Percentiles rank a stretch among this genome's conserved stretches.
These are phyloP conservation scores for Pugionium dolabratum DNA, from an alignment of 345 rosid genomes.

Conservation along the genomic window DNA sequence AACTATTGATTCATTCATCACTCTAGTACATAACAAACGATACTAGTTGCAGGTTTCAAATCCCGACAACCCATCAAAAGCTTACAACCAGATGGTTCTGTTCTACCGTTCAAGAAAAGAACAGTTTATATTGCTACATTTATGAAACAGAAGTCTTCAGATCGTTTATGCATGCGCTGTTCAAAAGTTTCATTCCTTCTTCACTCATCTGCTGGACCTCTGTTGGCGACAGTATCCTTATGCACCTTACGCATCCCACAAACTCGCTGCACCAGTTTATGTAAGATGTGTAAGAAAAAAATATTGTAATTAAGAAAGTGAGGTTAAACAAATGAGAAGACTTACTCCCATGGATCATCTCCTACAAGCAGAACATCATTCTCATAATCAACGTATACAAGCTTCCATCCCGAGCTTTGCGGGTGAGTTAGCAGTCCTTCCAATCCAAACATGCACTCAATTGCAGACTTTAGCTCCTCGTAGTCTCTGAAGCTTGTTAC, in stretches of 20 bases:
- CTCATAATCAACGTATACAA: conserved; percentile 95
- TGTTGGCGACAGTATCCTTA: conserved; percentile 88
- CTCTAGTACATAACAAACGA: too few species aligned
- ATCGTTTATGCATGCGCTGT: conserved; percentile 60
- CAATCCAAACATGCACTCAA: conserved; percentile 93
- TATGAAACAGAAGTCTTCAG: conserved; percentile 43
- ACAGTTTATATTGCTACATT: neutral
- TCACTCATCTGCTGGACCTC: conserved; percentile 99
- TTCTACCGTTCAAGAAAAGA: too few species aligned
- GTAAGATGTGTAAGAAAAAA: conserved; percentile 8
- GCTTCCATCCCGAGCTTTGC: conserved; percentile 86
- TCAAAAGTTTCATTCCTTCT: conserved; percentile 96
- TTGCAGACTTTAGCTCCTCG: conserved; percentile 74
- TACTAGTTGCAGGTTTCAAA: too few species aligned
- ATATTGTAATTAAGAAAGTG: neutral
- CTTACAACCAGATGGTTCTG: too few species aligned
- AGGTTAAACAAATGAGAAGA: neutral
- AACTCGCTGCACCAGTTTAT: conserved; percentile 62
- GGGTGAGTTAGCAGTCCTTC: conserved; percentile 82
- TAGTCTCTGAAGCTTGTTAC: conserved; percentile 84
- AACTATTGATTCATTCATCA: too few species aligned
- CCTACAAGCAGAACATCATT: conserved; percentile 94
- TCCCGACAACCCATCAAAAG: too few species aligned
- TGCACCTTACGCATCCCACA: conserved; percentile 98
- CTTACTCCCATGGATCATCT: conserved; percentile 99